Conservation (phyloP, 2,329 filamentous ascomycete species). For the Apiospora rasikravindrae region DNA sequence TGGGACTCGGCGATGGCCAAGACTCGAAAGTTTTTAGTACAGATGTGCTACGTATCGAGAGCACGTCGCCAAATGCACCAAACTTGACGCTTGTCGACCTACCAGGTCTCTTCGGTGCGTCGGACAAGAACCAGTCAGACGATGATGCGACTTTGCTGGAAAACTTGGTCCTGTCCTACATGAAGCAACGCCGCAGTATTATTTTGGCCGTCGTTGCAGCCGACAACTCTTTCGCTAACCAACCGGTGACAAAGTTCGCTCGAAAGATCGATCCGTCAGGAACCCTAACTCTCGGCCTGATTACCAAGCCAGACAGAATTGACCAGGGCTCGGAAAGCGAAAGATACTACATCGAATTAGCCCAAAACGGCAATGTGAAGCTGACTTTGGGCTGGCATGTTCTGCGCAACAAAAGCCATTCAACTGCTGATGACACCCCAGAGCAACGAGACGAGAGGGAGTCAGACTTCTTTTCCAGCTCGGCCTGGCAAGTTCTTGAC, state of each 20-base stretch:
- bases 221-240: constrained; percentile 58
- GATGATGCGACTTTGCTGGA: constrained; percentile 50
- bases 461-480: constrained; percentile 38
- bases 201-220: constrained; percentile 58
- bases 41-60: constrained; percentile 52
- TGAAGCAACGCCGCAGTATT: constrained; percentile 56
- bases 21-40: constrained; percentile 43
- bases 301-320: constrained; percentile 61
- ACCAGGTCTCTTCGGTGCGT: constrained; percentile 55
- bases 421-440: constrained; percentile 34
- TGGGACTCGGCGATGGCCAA: constrained; percentile 23
- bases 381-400: constrained; percentile 34
- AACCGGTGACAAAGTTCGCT: constrained; percentile 52
- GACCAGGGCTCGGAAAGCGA: constrained; percentile 45
- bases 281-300: constrained; percentile 59
- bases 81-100: constrained; percentile 64
- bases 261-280: constrained; percentile 33
- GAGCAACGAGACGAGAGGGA: constrained; percentile 40
- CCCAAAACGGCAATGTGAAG: constrained; percentile 39
- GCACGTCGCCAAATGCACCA: constrained; percentile 49
- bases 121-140: constrained; percentile 47
- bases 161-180: constrained; percentile 56
- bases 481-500: constrained; percentile 33
- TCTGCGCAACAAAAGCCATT: constrained; percentile 50
- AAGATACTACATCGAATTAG: constrained; percentile 41